phyloP scores from a whole-genome alignment of 2,329 filamentous ascomycete genomes.

The Botrytis medusae region DNA sequence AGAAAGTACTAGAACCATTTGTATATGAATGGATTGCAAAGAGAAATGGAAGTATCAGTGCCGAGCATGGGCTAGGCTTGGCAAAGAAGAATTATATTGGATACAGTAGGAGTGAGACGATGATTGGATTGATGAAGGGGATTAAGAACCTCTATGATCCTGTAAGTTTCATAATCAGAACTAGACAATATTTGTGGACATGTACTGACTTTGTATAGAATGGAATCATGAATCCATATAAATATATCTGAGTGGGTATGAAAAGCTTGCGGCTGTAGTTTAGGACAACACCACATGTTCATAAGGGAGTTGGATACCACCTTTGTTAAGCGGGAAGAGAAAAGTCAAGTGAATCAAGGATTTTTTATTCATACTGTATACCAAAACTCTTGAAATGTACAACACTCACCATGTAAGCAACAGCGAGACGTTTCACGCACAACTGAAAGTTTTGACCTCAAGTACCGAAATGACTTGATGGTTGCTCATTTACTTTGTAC shows the following conservation, averaged over 20 bases:
- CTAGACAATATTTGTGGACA: neutral
- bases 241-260: conserved; percentile 10
- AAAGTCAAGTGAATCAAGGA: neutral
- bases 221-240: conserved; percentile 19
- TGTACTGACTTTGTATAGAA: neutral
- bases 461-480: too few species aligned
- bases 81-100: conserved; percentile 96
- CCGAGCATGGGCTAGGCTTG: conserved; percentile 90
- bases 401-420: neutral
- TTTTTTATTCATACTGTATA: neutral
- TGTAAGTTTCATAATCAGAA: conserved; percentile 54
- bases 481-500: too few species aligned
- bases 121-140: conserved; percentile 90
- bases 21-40: conserved; percentile 96
- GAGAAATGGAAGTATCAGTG: conserved; percentile 89
- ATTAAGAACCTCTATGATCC: conserved; percentile 94
- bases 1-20: conserved; percentile 86
- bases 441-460: neutral
- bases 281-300: neutral
- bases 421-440: neutral
- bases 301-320: neutral
- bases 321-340: neutral
- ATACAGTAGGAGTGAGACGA: conserved; percentile 85
- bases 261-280: neutral
- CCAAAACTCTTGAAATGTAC: neutral